Conservation (phyloP, 139 green algal genomes). For the Astrephomene gubernaculifera region DNA sequence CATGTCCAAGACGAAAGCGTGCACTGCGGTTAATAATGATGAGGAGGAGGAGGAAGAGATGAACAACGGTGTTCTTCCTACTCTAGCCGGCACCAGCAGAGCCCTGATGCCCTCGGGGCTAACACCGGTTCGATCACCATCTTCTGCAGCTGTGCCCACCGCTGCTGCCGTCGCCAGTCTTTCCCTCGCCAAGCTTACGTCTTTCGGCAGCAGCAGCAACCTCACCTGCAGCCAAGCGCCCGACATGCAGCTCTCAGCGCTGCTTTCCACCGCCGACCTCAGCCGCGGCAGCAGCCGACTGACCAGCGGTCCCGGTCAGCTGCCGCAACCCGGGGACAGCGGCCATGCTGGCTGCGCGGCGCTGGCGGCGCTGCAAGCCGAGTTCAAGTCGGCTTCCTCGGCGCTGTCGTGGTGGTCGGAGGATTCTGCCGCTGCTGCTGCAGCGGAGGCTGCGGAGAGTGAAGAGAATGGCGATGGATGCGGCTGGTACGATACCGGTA, state of each 20-base stretch:
- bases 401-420: neutral
- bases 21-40: neutral
- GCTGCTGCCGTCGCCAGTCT: neutral
- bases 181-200: neutral
- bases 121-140: too few species aligned
- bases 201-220: neutral
- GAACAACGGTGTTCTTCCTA: neutral
- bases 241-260: neutral
- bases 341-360: too few species aligned
- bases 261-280: neutral
- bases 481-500: too few species aligned
- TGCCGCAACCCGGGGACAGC: neutral
- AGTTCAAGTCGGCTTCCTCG: neutral
- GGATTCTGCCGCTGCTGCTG: neutral
- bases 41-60: neutral
- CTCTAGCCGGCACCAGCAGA: too few species aligned
- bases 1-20: neutral
- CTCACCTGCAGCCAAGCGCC: neutral
- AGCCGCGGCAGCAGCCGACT: neutral
- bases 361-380: neutral
- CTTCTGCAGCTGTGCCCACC: too few species aligned
- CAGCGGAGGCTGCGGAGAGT: neutral
- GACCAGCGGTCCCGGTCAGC: too few species aligned
- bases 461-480: too few species aligned
- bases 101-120: too few species aligned